Base-by-base conservation (phyloP, 1,284 basidiomycete species). In the Lentinula novae-zelandiae region DNA sequence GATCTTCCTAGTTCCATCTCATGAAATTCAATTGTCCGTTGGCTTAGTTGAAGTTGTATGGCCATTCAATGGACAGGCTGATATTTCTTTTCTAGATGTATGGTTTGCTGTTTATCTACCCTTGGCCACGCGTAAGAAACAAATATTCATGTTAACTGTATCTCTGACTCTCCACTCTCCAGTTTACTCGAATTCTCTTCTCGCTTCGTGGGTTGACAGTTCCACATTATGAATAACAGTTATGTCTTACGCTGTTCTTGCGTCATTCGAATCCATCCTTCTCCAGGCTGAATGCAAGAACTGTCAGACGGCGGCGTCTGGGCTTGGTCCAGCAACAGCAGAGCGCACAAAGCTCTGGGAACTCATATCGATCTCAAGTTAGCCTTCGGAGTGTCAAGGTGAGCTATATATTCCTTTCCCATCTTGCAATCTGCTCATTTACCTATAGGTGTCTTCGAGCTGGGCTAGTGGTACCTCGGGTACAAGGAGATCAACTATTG, bases 11-110 rank as follows among this genome's bases (percentile, higher is more conserved):
- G 68, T 67, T 68, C 44, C 64, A 65, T 20, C 62, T 63, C 4
- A 64, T 66, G 61, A 56, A 60, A 39, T 55, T 62, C 13, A 67
- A 65, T 57, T 67, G 68, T 67, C 31, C 33, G 61, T 38, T 20
- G 33, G 27, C 27, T 27, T 27, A 27, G 27, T 27, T 27, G 0
- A 27, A 27, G 27, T 27, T 27, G 27, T 27, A 27, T 27, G 27
- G 27, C 27, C 3, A 27, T 27, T 3, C 3, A 27, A 2, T 54
- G 12, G 2, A 39, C 22, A 31, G 3, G 9, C 7, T 54, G 36
- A 22, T 15, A 39, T 27, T 15, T n/a, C n/a, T 17, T 42, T 36
- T 46, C 38, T 27, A 58, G 56, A 40, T 38, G 31, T 58, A 33
- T 58, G 56, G 56, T 58, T 58, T 17, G 56, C 56, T 38, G 56